These are phyloP conservation scores for Candida easanensis DNA, from an alignment of 805 yeast genomes.

Conservation along the genomic window DNA sequence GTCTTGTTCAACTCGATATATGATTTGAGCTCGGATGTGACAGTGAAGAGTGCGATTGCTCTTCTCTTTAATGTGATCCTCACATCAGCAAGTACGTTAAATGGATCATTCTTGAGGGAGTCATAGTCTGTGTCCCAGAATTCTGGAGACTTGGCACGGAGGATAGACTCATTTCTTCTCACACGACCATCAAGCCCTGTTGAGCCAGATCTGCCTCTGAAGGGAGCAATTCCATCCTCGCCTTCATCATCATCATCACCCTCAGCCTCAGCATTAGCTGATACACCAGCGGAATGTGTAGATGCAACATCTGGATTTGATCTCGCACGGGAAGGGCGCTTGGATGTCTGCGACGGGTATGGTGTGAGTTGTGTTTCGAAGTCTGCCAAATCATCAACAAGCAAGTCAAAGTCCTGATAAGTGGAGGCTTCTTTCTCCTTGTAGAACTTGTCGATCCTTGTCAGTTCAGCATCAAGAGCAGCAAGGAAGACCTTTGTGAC, in stretches of 20 bases:
- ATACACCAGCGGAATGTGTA: background rate
- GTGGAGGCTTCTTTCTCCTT: conserved; percentile 60
- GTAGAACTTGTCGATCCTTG: conserved; percentile 76
- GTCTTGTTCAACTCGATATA: conserved; percentile 81
- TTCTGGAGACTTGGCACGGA: conserved; percentile 25
- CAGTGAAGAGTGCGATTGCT: conserved; percentile 63
- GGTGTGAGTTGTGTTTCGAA: conserved; percentile 40
- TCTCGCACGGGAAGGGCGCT: conserved; percentile 13
- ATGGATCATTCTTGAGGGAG: conserved; percentile 20
- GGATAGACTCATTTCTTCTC: conserved; percentile 15
- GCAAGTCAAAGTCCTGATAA: conserved; percentile 48
- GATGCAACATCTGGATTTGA: conserved; percentile 16
- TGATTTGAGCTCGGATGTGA: conserved; percentile 78
- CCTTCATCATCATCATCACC: conserved; percentile 32
- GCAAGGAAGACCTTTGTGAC: conserved; percentile 59
- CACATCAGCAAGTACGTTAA: conserved; percentile 28
- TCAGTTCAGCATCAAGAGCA: conserved; percentile 75
- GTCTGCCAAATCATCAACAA: conserved; percentile 60
- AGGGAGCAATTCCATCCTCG: conserved; percentile 13
- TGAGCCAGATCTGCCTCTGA: conserved; percentile 26
- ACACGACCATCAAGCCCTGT: conserved; percentile 19
- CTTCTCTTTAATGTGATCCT: conserved; percentile 65
- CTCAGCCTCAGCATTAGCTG: conserved; percentile 7
- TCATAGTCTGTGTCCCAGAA: conserved; percentile 26
- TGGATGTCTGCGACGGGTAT: conserved; percentile 1